A percentile compares a stretch with the other conserved stretches of the same genome.
Evolutionary conservation across 164 flowering plant species (phyloP).

Genomic region (Magnolia kwangsiensis): DNA sequence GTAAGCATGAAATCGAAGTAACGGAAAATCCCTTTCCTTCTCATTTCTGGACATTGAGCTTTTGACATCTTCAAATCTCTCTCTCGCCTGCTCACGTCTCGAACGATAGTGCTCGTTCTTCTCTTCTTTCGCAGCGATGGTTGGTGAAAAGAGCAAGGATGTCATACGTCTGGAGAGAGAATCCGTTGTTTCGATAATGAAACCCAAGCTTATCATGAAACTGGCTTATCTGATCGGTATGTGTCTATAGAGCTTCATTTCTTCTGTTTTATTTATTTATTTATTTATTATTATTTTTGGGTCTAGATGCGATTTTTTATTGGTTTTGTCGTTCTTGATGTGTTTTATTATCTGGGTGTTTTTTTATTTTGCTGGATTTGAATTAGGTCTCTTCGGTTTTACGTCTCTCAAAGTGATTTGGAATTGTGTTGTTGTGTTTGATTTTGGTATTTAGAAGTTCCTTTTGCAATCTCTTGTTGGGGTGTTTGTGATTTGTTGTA

Average conservation of each 20-base stretch:
- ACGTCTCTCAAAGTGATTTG: neutral
- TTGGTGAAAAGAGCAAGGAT: constrained; percentile 40
- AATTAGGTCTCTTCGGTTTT: neutral
- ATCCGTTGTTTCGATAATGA: constrained; percentile 69
- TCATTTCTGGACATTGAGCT: neutral
- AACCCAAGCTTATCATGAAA: constrained; percentile 74
- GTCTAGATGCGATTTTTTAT: neutral
- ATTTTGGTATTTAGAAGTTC: neutral
- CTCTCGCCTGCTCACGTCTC: neutral
- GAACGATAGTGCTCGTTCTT: neutral
- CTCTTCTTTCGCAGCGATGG: constrained; percentile 16
- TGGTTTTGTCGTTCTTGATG: neutral
- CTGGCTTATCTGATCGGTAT: constrained; percentile 85
- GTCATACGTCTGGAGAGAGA: constrained; percentile 74
- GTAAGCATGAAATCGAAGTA: neutral
- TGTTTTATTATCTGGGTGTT: neutral
- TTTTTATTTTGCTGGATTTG: neutral
- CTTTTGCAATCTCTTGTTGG: neutral
- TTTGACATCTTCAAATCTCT: neutral
- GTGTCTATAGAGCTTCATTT: neutral
- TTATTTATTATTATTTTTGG: neutral
- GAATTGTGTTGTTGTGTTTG: neutral
- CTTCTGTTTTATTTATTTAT: neutral
- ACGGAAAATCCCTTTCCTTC: neutral
- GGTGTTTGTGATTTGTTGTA: neutral